A percentile compares a stretch with the other conserved stretches of the same genome.
phyloP scores from a whole-genome alignment of 768 basidiomycete genomes.

The Arthromyces matolae region DNA sequence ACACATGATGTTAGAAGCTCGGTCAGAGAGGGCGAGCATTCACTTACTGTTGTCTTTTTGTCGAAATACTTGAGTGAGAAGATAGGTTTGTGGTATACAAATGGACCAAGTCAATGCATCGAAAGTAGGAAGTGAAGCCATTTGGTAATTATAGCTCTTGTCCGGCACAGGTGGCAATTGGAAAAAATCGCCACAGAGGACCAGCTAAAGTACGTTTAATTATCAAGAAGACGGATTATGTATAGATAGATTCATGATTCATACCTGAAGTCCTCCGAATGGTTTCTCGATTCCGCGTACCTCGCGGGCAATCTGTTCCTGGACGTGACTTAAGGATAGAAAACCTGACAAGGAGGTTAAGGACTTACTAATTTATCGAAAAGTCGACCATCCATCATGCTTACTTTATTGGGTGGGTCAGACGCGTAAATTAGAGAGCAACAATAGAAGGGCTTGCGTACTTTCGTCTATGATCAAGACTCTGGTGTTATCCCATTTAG shows the following conservation, averaged over 20 bases:
- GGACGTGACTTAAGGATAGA: constrained; percentile 21
- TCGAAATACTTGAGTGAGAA: constrained; percentile 65
- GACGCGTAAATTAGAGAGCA: neutral
- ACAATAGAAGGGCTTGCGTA: constrained; percentile 24
- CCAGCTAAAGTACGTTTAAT: constrained; percentile 38
- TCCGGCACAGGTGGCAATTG: constrained; percentile 72
- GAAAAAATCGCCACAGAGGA: constrained; percentile 78
- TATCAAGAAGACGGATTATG: neutral
- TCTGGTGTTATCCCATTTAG: constrained; percentile 48
- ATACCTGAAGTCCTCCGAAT: constrained; percentile 68
- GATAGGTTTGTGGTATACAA: constrained; percentile 44
- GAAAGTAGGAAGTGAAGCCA: constrained; percentile 59
- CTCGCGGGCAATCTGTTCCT: constrained; percentile 37
- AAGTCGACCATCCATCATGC: constrained; percentile 68
- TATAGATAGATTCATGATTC: no score
- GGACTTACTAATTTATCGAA: constrained; percentile 65
- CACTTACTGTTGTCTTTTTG: constrained; percentile 56
- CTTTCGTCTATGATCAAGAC: constrained; percentile 74
- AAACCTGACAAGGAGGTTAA: constrained; percentile 17
- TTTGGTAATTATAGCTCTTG: constrained; percentile 30
- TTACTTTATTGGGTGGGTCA: constrained; percentile 41
- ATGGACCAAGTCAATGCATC: constrained; percentile 57
- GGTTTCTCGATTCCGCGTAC: constrained; percentile 42
- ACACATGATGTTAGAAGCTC: neutral
- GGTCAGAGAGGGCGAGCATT: constrained; percentile 1